Conservation (phyloP, 495 filamentous ascomycete species). For the Aspergillus cristatus region DNA sequence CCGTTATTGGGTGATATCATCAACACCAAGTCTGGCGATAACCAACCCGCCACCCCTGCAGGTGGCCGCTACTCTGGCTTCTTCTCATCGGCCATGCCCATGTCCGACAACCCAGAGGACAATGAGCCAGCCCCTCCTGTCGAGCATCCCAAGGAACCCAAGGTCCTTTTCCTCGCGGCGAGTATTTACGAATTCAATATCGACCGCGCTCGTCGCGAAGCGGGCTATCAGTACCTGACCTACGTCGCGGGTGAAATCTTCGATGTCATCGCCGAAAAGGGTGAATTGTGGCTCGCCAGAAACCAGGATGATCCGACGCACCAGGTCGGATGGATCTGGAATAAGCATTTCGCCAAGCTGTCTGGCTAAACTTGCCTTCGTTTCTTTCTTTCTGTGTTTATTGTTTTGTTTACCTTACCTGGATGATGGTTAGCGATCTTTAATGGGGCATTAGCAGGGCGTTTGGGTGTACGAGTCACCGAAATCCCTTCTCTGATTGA, state of each 20-base stretch:
- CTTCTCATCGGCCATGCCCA: slow-evolving; percentile 80
- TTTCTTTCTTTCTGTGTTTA: background rate
- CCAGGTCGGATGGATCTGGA: slow-evolving; percentile 97
- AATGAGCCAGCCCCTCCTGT: slow-evolving; percentile 12
- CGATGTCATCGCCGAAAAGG: slow-evolving; percentile 88
- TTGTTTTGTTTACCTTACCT: background rate
- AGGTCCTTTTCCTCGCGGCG: slow-evolving; percentile 78
- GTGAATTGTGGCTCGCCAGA: slow-evolving; percentile 93
- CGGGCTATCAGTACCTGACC: slow-evolving; percentile 89
- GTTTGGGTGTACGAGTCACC: no score
- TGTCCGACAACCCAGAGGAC: slow-evolving; percentile 51
- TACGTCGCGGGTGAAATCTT: slow-evolving; percentile 92
- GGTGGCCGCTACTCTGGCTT: slow-evolving; percentile 49
- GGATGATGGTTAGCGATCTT: no score
- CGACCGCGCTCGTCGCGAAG: slow-evolving; percentile 80
- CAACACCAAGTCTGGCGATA: slow-evolving; percentile 9
- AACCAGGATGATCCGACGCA: slow-evolving; percentile 83
- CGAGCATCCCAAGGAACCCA: slow-evolving; percentile 27
- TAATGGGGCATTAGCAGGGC: no score
- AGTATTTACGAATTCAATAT: slow-evolving; percentile 96
- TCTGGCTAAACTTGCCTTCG: slow-evolving; percentile 24
- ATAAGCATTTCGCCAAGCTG: slow-evolving; percentile 86
- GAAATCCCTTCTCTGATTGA: no score
- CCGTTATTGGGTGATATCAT: slow-evolving; percentile 35
- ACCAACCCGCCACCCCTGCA: slow-evolving; percentile 20